Evolutionary conservation across 495 filamentous ascomycete species (phyloP).

Genomic region (Neurospora sublineolata): DNA sequence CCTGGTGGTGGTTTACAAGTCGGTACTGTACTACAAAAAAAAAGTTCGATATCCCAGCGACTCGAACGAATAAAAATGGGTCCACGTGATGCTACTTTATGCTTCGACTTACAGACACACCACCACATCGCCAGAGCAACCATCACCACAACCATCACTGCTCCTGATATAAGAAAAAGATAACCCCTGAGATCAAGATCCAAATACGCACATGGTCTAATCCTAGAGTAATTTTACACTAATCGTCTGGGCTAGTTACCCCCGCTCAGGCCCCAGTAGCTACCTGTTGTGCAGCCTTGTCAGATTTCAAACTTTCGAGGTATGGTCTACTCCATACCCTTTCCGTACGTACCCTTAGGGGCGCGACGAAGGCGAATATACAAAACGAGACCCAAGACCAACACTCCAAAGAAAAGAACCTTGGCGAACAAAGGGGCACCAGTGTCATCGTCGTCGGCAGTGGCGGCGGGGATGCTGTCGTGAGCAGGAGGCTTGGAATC

Average conservation of each 20-base stretch:
- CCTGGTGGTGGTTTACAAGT: background rate
- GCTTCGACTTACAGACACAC: background rate
- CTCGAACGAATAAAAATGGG: background rate
- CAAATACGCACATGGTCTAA: background rate
- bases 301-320: background rate
- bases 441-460: constrained; percentile 14
- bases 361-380: constrained; percentile 18
- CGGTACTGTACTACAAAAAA: background rate
- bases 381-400: constrained; percentile 22
- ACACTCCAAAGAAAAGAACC: constrained; percentile 27
- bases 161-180: background rate
- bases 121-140: background rate
- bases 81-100: background rate
- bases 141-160: background rate
- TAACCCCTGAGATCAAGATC: background rate
- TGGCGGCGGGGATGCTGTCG: background rate
- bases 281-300: background rate
- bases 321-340: background rate
- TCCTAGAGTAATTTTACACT: background rate
- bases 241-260: background rate
- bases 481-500: background rate
- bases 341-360: background rate
- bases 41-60: background rate
- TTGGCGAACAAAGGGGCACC: constrained; percentile 22
- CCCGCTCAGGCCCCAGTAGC: background rate